A percentile compares a stretch with the other conserved stretches of the same genome.
These are phyloP conservation scores for Aspergillus diversus DNA, from an alignment of 495 filamentous ascomycete species.

Conservation along the genomic window DNA sequence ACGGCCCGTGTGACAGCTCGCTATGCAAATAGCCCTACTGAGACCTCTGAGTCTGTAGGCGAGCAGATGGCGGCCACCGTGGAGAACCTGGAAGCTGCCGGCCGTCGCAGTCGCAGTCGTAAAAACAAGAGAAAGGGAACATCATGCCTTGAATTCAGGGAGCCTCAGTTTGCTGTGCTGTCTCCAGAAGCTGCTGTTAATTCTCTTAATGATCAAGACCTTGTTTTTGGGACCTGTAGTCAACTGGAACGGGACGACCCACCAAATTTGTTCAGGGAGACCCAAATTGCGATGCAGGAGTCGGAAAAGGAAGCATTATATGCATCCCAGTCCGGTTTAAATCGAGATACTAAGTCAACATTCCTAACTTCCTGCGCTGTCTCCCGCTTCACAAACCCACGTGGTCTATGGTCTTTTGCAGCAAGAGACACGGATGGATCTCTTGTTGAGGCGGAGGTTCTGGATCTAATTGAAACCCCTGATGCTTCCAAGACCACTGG, in stretches of 20 bases:
- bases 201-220: slow-evolving; percentile 72
- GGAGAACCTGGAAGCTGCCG: slow-evolving; percentile 15
- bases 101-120: slow-evolving; percentile 6
- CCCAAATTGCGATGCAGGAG: slow-evolving; percentile 69
- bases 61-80: slow-evolving; percentile 31
- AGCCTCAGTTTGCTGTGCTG: slow-evolving; percentile 56
- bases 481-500: slow-evolving; percentile 13
- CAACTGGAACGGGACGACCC: slow-evolving; percentile 81
- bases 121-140: slow-evolving; percentile 31
- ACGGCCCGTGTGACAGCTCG: slow-evolving; percentile 81
- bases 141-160: slow-evolving; percentile 38
- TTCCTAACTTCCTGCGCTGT: slow-evolving; percentile 19
- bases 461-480: slow-evolving; percentile 59
- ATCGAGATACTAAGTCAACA: background rate
- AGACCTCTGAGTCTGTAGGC: slow-evolving; percentile 16
- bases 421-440: slow-evolving; percentile 65
- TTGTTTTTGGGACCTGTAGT: slow-evolving; percentile 91
- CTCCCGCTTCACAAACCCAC: slow-evolving; percentile 33
- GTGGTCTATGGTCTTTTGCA: slow-evolving; percentile 69
- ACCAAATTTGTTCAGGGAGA: slow-evolving; percentile 65
- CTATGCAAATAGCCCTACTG: slow-evolving; percentile 48
- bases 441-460: slow-evolving; percentile 58
- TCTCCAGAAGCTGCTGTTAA: slow-evolving; percentile 74
- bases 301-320: slow-evolving; percentile 48
- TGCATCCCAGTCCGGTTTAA: background rate